phyloP scores from a whole-genome alignment of 768 basidiomycete species.

The Leccinum olivaceopallidum region DNA sequence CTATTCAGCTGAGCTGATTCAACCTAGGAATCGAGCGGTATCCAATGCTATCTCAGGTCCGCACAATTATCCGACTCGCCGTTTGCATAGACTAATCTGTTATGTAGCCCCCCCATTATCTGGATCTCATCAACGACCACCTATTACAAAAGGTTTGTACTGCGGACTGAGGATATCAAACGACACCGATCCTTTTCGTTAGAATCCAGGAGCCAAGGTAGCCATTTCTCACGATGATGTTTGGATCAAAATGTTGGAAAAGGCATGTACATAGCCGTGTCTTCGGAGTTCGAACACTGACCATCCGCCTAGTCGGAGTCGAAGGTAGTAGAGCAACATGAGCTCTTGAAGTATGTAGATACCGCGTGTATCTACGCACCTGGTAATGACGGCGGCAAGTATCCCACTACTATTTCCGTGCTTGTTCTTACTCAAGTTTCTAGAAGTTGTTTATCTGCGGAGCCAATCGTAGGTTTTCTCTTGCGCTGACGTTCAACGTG shows the following conservation, averaged over 20 bases:
- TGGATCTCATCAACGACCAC: constrained; percentile 12
- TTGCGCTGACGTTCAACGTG: background rate
- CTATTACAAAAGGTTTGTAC: constrained; percentile 10
- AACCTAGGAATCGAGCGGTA: background rate
- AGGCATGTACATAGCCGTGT: background rate
- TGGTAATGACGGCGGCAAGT: background rate
- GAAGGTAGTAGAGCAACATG: background rate
- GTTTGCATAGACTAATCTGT: background rate
- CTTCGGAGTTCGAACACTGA: background rate
- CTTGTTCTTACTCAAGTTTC: background rate
- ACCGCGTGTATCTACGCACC: background rate
- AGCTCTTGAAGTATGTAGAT: background rate
- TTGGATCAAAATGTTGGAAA: constrained; percentile 12
- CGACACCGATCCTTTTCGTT: background rate
- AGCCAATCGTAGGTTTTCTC: background rate
- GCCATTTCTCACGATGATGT: constrained; percentile 12
- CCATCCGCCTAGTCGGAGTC: background rate
- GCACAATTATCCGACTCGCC: background rate
- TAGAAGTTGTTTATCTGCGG: constrained; percentile 4
- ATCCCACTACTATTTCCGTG: background rate
- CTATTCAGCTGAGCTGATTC: background rate
- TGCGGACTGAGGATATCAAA: background rate
- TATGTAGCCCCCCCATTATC: constrained; percentile 8
- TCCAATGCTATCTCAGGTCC: constrained; percentile 3
- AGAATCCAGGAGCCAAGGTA: constrained; percentile 4